A percentile compares a stretch with the other conserved stretches of the same genome.
Evolutionary conservation across 768 basidiomycete genomes (phyloP).

Genomic region (Mycena filopes): DNA sequence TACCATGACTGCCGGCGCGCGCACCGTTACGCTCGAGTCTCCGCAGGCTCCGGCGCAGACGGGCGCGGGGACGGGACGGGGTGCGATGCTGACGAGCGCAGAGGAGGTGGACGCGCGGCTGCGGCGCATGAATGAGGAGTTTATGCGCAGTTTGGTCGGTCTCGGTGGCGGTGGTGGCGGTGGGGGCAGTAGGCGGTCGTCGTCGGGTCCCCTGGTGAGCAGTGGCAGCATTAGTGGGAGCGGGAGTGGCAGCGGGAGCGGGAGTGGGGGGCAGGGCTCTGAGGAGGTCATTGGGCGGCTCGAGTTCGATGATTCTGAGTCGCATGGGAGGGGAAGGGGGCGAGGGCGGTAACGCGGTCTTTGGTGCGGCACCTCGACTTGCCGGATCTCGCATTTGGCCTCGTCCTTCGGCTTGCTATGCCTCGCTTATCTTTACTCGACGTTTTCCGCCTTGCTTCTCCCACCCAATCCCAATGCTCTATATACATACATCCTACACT

Average conservation of each 20-base stretch:
- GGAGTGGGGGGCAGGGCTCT: slow-evolving; percentile 48
- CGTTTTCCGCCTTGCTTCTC: no score
- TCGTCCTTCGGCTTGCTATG: not conserved
- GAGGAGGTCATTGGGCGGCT: slow-evolving; percentile 68
- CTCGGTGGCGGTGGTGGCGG: slow-evolving; percentile 49
- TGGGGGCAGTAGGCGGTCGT: slow-evolving; percentile 15
- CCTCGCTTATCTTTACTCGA: no score
- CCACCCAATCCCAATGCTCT: no score
- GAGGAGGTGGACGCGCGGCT: slow-evolving; percentile 74
- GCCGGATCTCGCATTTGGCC: not conserved
- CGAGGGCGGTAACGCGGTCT: slow-evolving; percentile 14
- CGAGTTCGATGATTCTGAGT: slow-evolving; percentile 48
- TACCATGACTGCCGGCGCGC: slow-evolving; percentile 2
- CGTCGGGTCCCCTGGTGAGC: not conserved
- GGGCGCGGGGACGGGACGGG: slow-evolving; percentile 28
- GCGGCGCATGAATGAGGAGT: slow-evolving; percentile 73
- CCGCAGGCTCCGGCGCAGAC: not conserved
- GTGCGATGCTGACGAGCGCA: slow-evolving; percentile 72
- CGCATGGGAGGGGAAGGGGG: not conserved
- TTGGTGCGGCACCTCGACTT: no score
- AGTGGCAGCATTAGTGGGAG: slow-evolving; percentile 21
- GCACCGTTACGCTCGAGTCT: slow-evolving; percentile 18
- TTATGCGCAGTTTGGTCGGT: slow-evolving; percentile 71
- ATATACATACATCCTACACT: no score
- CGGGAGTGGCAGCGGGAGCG: slow-evolving; percentile 33